phyloP scores from a whole-genome alignment of 495 filamentous ascomycete species.

The Penicillium atrosanguineum region DNA sequence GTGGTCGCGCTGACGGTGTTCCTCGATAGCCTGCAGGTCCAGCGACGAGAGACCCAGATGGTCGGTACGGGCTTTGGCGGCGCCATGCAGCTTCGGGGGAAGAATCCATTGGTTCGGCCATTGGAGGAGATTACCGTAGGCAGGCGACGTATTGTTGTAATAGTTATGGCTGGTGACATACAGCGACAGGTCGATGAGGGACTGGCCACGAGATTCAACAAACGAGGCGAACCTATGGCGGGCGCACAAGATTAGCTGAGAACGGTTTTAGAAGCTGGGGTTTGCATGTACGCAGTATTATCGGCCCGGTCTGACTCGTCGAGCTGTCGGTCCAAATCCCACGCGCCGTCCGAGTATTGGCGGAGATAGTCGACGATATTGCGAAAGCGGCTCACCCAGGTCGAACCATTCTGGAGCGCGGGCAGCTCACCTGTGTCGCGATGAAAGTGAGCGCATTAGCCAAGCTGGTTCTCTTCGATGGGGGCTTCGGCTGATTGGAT shows the following conservation, averaged over 20 bases:
- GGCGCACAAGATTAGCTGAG: conserved; percentile 1
- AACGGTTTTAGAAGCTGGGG: neutral
- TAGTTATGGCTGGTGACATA: conserved; percentile 90
- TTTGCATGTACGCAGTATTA: conserved; percentile 48
- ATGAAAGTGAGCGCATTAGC: neutral
- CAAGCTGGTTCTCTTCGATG: neutral
- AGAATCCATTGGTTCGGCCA: conserved; percentile 83
- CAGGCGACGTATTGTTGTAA: conserved; percentile 64
- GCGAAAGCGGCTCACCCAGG: conserved; percentile 67
- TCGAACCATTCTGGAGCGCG: conserved; percentile 60
- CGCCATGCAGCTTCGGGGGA: conserved; percentile 61
- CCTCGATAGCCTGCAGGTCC: conserved; percentile 55
- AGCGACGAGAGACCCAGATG: conserved; percentile 69
- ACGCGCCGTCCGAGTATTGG: conserved; percentile 48
- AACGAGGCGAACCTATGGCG: conserved; percentile 55
- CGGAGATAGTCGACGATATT: conserved; percentile 71
- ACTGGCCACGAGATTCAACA: conserved; percentile 59
- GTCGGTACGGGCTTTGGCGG: conserved; percentile 67
- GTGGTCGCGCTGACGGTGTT: conserved; percentile 43
- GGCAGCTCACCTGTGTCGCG: conserved; percentile 65
- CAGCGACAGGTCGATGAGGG: conserved; percentile 75
- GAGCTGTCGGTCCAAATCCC: conserved; percentile 54
- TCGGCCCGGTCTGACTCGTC: conserved; percentile 48
- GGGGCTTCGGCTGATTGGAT: conserved; percentile 1
- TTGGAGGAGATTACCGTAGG: conserved; percentile 70